phyloP scores from a whole-genome alignment of 2,329 filamentous ascomycete genomes.

The Penicillium vulpinum region DNA sequence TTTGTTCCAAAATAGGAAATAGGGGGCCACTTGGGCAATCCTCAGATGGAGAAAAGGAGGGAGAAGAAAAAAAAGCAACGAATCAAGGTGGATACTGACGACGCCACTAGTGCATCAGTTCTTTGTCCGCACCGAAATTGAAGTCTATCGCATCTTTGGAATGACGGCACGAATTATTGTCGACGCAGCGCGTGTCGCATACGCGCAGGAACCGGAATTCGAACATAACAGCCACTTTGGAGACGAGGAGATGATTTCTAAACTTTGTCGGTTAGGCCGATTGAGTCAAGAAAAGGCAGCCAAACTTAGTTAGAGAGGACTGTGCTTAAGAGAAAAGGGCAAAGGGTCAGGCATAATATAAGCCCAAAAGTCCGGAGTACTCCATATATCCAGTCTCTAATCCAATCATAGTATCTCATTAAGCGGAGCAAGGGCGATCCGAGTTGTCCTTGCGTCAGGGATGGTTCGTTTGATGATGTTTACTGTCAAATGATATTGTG shows the following conservation, averaged over 20 bases:
- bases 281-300: conserved; percentile 52
- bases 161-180: conserved; percentile 92
- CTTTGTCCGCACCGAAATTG: conserved; percentile 66
- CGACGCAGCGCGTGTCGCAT: conserved; percentile 82
- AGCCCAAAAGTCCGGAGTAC: too few species aligned
- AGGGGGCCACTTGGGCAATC: neutral
- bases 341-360: neutral
- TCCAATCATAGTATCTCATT: conserved; percentile 4
- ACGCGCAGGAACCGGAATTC: conserved; percentile 78
- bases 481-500: neutral
- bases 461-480: conserved; percentile 12
- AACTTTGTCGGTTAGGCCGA: conserved; percentile 57
- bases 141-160: conserved; percentile 82
- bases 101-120: conserved; percentile 74
- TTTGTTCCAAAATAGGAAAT: conserved; percentile 8
- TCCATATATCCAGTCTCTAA: conserved; percentile 6
- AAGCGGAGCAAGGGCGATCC: conserved; percentile 11
- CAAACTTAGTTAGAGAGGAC: conserved; percentile 41
- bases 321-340: neutral
- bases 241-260: conserved; percentile 65
- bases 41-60: neutral
- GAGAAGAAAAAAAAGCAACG: too few species aligned
- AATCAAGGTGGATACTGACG: conserved; percentile 8
- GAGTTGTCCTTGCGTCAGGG: conserved; percentile 8
- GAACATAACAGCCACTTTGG: conserved; percentile 68